Evolutionary conservation across 257 asterid species (phyloP).

Genomic region (Solanum piurae): DNA sequence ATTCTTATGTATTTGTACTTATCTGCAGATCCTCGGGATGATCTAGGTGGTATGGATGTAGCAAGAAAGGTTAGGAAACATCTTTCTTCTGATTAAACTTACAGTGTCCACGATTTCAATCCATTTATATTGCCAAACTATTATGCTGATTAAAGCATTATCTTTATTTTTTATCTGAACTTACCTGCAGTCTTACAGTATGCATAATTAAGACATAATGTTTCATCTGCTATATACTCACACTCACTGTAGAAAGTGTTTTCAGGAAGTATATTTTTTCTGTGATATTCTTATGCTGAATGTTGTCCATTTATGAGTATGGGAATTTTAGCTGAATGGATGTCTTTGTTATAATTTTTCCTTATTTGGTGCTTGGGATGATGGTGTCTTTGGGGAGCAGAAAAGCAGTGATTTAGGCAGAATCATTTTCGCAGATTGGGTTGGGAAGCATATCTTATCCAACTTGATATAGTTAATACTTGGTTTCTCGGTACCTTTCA

Average conservation of each 20-base stretch:
- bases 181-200: neutral
- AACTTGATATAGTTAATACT: neutral
- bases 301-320: neutral
- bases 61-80: slow-evolving; percentile 71
- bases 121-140: neutral
- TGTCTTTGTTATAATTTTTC: neutral
- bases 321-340: neutral
- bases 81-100: neutral
- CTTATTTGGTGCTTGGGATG: neutral
- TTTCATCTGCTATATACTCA: neutral
- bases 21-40: slow-evolving; percentile 88
- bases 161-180: neutral
- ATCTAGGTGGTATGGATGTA: slow-evolving; percentile 95
- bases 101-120: neutral
- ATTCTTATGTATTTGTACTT: slow-evolving; percentile 18
- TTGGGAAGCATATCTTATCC: neutral
- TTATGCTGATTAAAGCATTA: neutral
- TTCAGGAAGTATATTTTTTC: neutral
- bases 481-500: neutral
- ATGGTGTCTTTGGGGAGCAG: neutral
- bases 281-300: neutral
- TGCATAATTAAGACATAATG: neutral
- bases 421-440: neutral
- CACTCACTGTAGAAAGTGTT: neutral
- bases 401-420: neutral